Base-by-base conservation (phyloP, 139 green algal genomes). In the Nannochloris sp. region DNA sequence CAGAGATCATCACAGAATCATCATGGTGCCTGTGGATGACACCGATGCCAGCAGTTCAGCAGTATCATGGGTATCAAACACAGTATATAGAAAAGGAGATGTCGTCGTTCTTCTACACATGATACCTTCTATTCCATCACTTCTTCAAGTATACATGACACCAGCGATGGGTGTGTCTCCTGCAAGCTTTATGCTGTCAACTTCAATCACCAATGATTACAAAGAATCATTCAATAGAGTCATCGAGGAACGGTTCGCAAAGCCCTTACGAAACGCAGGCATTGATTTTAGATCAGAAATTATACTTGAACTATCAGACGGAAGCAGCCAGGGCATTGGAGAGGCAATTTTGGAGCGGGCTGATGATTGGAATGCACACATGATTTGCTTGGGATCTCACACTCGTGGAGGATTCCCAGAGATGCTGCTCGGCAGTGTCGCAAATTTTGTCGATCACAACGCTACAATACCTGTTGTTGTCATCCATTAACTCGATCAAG, bases 21-120 rank as follows among this genome's bases (percentile, higher is more conserved):
- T 77, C 5, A 10, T 77, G n/a, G 16, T 77, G 16, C 31, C 70
- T 4, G 64, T 77, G 9, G 70, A 77, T 33, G 64, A 77, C 56
- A 59, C 57, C 2, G 49, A 66, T 33, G 49, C 45, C 53, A 6
- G 29, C 31, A 37, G 55, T 20, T n/a, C 20, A 23, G 65, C 70
- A n/a, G 63, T 57, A 46, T 16, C 2, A 3, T 77, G 70, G 70
- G 36, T 65, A 25, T 8, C 56, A 28, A 6, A 56, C 4, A 10
- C 72, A 40, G 6, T 77, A 30, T 51, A 61, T 23, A 60, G 63
- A 14, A 49, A 51, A 6, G 59, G 48, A 4, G 65, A 73, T 62
- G 61, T 49, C 0, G 29, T 77, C 29, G 48, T 65, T 14, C 23
- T 77, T 45, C 58, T 77, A 29, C 70, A 70, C 31, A 45, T 77